phyloP scores from a whole-genome alignment of 2,329 filamentous ascomycete genomes.

The Neophaeococcomyces aloes region DNA sequence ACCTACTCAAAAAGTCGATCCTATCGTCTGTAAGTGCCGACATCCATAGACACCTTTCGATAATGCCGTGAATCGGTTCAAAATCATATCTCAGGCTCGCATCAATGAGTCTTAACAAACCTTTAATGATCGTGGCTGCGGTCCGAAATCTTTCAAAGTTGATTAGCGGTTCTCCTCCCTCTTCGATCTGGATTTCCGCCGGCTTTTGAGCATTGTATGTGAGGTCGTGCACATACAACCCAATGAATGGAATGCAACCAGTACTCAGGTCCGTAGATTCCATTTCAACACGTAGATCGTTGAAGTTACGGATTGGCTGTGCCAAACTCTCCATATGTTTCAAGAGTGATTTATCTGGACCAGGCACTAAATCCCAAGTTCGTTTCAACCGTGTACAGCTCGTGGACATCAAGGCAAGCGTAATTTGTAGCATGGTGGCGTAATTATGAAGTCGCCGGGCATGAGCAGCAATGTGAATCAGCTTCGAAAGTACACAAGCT shows the following conservation, averaged over 20 bases:
- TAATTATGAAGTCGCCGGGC: constrained; percentile 52
- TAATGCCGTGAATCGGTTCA: constrained; percentile 45
- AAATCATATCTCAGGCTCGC: constrained; percentile 53
- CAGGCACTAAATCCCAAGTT: constrained; percentile 50
- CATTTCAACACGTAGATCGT: constrained; percentile 54
- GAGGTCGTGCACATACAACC: constrained; percentile 55
- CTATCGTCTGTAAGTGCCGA: constrained; percentile 50
- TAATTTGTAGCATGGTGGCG: constrained; percentile 56
- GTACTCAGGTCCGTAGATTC: constrained; percentile 48
- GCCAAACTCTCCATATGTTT: constrained; percentile 51
- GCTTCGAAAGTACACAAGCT: constrained; percentile 51
- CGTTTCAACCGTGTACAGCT: constrained; percentile 47
- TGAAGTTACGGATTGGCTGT: constrained; percentile 53
- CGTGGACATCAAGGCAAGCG: constrained; percentile 50
- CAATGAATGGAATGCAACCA: constrained; percentile 57
- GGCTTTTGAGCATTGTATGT: constrained; percentile 59
- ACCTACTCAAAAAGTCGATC: constrained; percentile 39
- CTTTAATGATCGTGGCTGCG: constrained; percentile 55
- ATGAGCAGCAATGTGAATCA: constrained; percentile 52
- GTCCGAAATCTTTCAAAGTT: constrained; percentile 59
- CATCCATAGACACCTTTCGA: constrained; percentile 56
- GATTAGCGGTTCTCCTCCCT: constrained; percentile 44
- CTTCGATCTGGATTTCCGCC: constrained; percentile 42
- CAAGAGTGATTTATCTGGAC: constrained; percentile 44
- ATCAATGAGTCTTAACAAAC: constrained; percentile 51